phyloP scores from a whole-genome alignment of 2,329 filamentous ascomycete genomes.

The Epichloe gansuensis region DNA sequence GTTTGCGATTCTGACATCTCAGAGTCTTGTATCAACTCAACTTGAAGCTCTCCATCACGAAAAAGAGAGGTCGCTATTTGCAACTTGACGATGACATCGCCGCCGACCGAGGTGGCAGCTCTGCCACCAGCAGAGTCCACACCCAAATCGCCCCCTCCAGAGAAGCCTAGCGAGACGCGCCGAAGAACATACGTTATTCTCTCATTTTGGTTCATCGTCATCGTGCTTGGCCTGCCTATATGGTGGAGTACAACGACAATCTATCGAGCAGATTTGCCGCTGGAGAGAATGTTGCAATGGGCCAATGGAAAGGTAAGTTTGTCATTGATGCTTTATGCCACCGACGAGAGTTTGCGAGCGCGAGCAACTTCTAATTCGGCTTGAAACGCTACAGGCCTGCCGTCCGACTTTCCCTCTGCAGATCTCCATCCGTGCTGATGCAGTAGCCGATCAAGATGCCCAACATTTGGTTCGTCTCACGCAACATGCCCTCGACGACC shows the following conservation, averaged over 20 bases:
- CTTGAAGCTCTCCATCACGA: background rate
- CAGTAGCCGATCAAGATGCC: slow-evolving; percentile 52
- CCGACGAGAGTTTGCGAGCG: background rate
- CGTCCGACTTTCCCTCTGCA: slow-evolving; percentile 77
- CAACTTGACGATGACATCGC: slow-evolving; percentile 6
- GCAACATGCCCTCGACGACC: slow-evolving; percentile 73
- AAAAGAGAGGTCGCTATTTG: background rate
- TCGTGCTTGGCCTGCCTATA: slow-evolving; percentile 75
- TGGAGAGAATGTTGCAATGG: slow-evolving; percentile 80
- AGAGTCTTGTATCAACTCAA: background rate
- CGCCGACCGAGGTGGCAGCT: slow-evolving; percentile 7
- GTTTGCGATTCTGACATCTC: background rate
- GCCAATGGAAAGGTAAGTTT: slow-evolving; percentile 66
- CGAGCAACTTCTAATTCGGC: background rate
- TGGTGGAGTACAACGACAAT: slow-evolving; percentile 96
- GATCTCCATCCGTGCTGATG: slow-evolving; percentile 61
- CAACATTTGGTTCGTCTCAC: slow-evolving; percentile 65
- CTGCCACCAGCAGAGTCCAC: slow-evolving; percentile 5
- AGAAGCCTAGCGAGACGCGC: slow-evolving; percentile 55
- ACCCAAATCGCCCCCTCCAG: slow-evolving; percentile 52
- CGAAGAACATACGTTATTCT: slow-evolving; percentile 63
- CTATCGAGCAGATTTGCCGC: slow-evolving; percentile 70
- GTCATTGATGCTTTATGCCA: background rate
- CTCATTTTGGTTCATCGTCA: slow-evolving; percentile 82
- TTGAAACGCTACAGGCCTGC: slow-evolving; percentile 51